These are phyloP conservation scores for Orbilia brochopaga DNA, from an alignment of 2,329 filamentous ascomycete genomes.

Conservation along the genomic window DNA sequence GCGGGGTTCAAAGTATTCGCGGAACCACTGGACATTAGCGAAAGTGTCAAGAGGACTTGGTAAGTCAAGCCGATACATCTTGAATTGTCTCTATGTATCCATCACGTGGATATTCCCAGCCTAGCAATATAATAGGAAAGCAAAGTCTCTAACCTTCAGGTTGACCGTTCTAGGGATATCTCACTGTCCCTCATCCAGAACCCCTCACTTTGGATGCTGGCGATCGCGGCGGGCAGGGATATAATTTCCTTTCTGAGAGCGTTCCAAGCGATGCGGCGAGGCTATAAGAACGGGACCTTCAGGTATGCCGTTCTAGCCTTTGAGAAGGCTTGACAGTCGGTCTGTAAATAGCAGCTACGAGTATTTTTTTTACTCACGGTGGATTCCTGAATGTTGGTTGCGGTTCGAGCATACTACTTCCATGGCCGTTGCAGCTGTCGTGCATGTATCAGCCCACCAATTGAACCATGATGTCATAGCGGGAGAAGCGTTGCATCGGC, in stretches of 20 bases:
- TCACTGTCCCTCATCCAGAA: conserved; percentile 68
- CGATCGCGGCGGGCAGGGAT: conserved; percentile 67
- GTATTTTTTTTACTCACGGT: too few species aligned
- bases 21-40: conserved; percentile 65
- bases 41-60: conserved; percentile 68
- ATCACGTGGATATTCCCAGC: background rate
- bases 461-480: background rate
- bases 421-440: too few species aligned
- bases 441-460: too few species aligned
- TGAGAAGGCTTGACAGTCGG: conserved; percentile 57
- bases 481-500: background rate
- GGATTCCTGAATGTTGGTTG: too few species aligned
- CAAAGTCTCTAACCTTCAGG: background rate
- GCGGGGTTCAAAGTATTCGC: conserved; percentile 62
- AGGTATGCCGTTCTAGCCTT: conserved; percentile 67
- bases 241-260: conserved; percentile 68
- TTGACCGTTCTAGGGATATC: conserved; percentile 63
- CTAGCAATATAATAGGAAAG: background rate
- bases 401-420: too few species aligned
- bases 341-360: too few species aligned
- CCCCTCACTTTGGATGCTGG: conserved; percentile 68
- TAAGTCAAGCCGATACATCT: conserved; percentile 55
- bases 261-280: conserved; percentile 68
- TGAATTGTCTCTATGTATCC: too few species aligned
- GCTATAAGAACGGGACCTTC: conserved; percentile 67